A percentile compares a stretch with the other conserved stretches of the same genome.
phyloP scores from a whole-genome alignment of 1,139 yeast genomes.

The Pichia sp. region DNA sequence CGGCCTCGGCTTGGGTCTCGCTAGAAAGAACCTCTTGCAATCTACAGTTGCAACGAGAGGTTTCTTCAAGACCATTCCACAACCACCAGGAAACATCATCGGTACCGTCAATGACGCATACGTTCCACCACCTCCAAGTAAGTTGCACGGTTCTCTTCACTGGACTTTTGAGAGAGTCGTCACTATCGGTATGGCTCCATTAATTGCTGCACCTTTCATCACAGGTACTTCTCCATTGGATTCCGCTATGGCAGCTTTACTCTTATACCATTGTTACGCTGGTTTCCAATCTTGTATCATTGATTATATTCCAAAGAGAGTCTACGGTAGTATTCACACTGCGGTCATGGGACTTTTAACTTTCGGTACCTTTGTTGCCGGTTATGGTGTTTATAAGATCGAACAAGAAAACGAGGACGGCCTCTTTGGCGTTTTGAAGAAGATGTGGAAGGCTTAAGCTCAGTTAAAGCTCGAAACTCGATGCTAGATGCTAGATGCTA shows the following conservation, averaged over 20 bases:
- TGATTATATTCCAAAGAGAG: conserved; percentile 72
- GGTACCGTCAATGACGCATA: conserved; percentile 77
- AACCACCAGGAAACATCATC: conserved; percentile 64
- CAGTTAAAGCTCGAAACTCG: not conserved
- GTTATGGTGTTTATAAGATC: conserved; percentile 61
- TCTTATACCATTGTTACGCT: conserved; percentile 59
- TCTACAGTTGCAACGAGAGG: conserved; percentile 15
- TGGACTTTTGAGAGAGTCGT: conserved; percentile 66
- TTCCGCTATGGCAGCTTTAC: conserved; percentile 48
- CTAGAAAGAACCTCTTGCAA: not conserved
- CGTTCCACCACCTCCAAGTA: conserved; percentile 49
- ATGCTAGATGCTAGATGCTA: no score
- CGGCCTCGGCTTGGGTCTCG: conserved; percentile 1
- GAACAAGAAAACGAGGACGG: conserved; percentile 61
- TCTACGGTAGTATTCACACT: conserved; percentile 58
- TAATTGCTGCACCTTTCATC: conserved; percentile 55
- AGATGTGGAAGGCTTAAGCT: conserved; percentile 33
- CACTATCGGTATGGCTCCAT: conserved; percentile 57
- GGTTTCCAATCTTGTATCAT: conserved; percentile 76
- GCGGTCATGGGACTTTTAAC: conserved; percentile 56
- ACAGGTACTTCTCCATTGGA: conserved; percentile 51
- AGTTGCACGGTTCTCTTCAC: conserved; percentile 59
- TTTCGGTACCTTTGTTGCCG: conserved; percentile 56
- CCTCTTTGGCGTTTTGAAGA: conserved; percentile 35
- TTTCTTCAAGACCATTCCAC: conserved; percentile 53